Conservation (phyloP, 2,329 filamentous ascomycete genomes). For the Golovinomyces cichoracearum region DNA sequence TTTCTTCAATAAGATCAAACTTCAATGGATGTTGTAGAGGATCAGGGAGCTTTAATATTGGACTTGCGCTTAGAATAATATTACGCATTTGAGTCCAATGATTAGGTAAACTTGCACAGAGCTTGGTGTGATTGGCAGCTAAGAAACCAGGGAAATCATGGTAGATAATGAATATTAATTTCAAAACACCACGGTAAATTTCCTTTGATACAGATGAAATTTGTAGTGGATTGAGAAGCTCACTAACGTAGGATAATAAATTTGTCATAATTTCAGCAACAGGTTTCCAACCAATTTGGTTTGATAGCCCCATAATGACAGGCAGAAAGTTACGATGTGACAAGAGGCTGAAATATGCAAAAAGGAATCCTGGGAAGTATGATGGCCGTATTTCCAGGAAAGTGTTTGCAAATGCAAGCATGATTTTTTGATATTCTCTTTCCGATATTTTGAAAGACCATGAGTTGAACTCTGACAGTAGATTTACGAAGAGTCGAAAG, state of each 20-base stretch:
- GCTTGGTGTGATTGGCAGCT: constrained; percentile 57
- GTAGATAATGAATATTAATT: constrained; percentile 61
- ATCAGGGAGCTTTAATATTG: constrained; percentile 43
- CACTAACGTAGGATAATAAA: constrained; percentile 47
- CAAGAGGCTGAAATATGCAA: constrained; percentile 59
- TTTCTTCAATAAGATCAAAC: constrained; percentile 50
- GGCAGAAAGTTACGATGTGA: constrained; percentile 71
- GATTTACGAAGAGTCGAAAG: constrained; percentile 63
- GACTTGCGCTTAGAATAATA: constrained; percentile 52
- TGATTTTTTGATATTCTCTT: constrained; percentile 39
- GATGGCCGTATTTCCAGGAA: constrained; percentile 50
- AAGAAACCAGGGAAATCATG: constrained; percentile 92
- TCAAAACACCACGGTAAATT: constrained; percentile 59
- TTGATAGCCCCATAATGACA: constrained; percentile 40
- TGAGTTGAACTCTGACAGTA: constrained; percentile 48
- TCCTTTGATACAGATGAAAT: constrained; percentile 48
- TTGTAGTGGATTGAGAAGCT: constrained; percentile 50
- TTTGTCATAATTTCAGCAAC: constrained; percentile 50
- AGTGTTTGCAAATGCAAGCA: constrained; percentile 43
- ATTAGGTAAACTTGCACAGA: constrained; percentile 57
- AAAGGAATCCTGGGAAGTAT: constrained; percentile 58
- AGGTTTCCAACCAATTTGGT: constrained; percentile 46
- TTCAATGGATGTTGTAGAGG: constrained; percentile 49
- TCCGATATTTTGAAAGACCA: constrained; percentile 31
- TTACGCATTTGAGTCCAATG: constrained; percentile 76